Base-by-base conservation (phyloP, 305 asterid genomes). In the Lippia alba region DNA sequence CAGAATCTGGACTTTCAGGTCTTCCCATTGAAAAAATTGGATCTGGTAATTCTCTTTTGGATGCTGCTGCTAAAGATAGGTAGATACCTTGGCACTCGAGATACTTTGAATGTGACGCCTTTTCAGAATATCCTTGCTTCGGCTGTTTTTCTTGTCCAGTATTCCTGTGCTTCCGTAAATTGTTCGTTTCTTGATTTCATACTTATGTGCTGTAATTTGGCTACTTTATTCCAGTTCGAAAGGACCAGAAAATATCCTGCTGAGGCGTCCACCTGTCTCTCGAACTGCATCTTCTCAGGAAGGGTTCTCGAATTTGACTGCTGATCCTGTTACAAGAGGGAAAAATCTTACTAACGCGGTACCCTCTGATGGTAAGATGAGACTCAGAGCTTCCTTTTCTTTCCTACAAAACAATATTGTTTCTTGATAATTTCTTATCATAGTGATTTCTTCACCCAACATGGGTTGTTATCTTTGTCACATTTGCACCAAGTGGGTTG, bases 261-360 rank as follows among this genome's bases (percentile, higher is more conserved):
- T 89, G 81, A 88, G 94, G 77, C 96, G 92, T 63, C 98, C 96
- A 30, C 91, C 97, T 14, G 89, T 83, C 51, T 70, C 93, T 54
- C 86, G 85, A 61, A 78, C 82, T 44, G 80, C 86, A 61, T 85
- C 96, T 67, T 86, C 91, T 67, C 91, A 83, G 76, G 98, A 89
- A 50, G 89, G 83, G 18, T 76, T 90, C 66, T 79, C 85, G 41
- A 96, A 90, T 66, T 67, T 82, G 72, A 76, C 69, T 70, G 81
- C 80, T 70, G 94, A 83, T 68, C 64, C 81, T 15, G 70, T 70
- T 10, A 53, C 62, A 41, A 81, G 91, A 74, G 87, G 88, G 69
- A 89, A 82, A 78, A 80, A 62, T 74, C 70, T 72, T 70, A 58
- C 83, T 12, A 77, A 56, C 81, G 71, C 64, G 46, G 60, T 70